These are phyloP conservation scores for Melocanna baccifera DNA, from an alignment of 176 grass and related monocot genomes.

Conservation along the genomic window DNA sequence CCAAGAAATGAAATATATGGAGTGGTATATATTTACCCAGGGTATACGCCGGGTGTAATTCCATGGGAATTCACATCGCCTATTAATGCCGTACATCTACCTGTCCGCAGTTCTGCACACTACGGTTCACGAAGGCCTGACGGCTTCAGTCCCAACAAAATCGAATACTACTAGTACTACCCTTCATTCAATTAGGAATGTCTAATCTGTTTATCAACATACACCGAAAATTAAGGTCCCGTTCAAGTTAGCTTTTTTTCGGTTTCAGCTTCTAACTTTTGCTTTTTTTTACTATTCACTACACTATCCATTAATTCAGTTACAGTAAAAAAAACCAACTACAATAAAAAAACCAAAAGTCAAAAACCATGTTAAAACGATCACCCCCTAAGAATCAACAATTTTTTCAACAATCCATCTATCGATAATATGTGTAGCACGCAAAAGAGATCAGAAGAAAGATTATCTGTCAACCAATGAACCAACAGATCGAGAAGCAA, in stretches of 20 bases:
- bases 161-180: too few relatives aligned
- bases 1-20: background rate
- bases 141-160: conserved; percentile 11
- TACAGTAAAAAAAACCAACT: too few relatives aligned
- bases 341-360: too few relatives aligned
- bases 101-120: background rate
- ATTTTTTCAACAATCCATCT: background rate
- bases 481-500: background rate
- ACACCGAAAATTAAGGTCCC: background rate
- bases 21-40: background rate
- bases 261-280: too few relatives aligned
- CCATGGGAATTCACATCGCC: background rate
- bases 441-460: background rate
- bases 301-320: too few relatives aligned
- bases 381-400: too few relatives aligned
- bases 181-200: background rate
- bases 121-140: conserved; percentile 25
- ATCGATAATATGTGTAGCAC: background rate
- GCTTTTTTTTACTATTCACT: too few relatives aligned
- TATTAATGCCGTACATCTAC: background rate
- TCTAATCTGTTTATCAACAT: background rate
- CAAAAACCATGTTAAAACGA: too few relatives aligned
- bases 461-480: background rate
- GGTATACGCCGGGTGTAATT: background rate
- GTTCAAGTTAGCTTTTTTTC: too few relatives aligned